Conservation (phyloP, 495 filamentous ascomycete species). For the Bacidia gigantensis region DNA sequence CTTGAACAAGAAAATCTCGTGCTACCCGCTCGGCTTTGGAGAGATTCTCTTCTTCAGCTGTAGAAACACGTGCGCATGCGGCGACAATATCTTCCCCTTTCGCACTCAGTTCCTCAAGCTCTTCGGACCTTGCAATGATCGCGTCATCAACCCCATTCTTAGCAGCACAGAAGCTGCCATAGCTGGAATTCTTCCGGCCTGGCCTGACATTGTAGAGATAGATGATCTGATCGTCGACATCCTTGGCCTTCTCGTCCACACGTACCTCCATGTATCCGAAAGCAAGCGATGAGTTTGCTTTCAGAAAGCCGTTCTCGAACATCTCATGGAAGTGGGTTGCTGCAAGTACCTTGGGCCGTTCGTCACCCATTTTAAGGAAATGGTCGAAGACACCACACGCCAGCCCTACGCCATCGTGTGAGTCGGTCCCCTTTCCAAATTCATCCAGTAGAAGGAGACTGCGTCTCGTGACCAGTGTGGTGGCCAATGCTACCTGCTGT, state of each 20-base stretch:
- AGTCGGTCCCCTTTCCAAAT: slow-evolving; percentile 89
- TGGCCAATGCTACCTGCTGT: slow-evolving; percentile 68
- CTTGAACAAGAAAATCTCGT: slow-evolving; percentile 15
- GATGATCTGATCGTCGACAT: slow-evolving; percentile 62
- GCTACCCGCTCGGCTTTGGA: slow-evolving; percentile 36
- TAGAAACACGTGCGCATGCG: slow-evolving; percentile 50
- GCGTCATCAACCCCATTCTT: slow-evolving; percentile 65
- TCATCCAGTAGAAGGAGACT: slow-evolving; percentile 85
- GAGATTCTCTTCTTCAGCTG: slow-evolving; percentile 44
- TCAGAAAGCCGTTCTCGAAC: slow-evolving; percentile 60
- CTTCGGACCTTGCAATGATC: slow-evolving; percentile 63
- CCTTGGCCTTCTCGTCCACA: slow-evolving; percentile 43
- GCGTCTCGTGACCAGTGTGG: slow-evolving; percentile 62
- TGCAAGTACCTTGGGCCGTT: slow-evolving; percentile 69
- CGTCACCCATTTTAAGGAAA: slow-evolving; percentile 43
- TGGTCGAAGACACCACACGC: slow-evolving; percentile 69
- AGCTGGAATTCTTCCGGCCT: slow-evolving; percentile 67
- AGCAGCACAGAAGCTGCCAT: slow-evolving; percentile 70
- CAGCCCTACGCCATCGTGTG: slow-evolving; percentile 72
- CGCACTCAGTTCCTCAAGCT: slow-evolving; percentile 53
- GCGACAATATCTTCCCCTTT: slow-evolving; percentile 63
- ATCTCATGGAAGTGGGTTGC: slow-evolving; percentile 95
- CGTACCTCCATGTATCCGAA: slow-evolving; percentile 86
- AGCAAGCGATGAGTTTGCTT: slow-evolving; percentile 39
- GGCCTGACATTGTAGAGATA: slow-evolving; percentile 65